A percentile compares a stretch with the other conserved stretches of the same genome.
phyloP scores from a whole-genome alignment of 2,329 filamentous ascomycete genomes.

The Ophiocordyceps robertsii region DNA sequence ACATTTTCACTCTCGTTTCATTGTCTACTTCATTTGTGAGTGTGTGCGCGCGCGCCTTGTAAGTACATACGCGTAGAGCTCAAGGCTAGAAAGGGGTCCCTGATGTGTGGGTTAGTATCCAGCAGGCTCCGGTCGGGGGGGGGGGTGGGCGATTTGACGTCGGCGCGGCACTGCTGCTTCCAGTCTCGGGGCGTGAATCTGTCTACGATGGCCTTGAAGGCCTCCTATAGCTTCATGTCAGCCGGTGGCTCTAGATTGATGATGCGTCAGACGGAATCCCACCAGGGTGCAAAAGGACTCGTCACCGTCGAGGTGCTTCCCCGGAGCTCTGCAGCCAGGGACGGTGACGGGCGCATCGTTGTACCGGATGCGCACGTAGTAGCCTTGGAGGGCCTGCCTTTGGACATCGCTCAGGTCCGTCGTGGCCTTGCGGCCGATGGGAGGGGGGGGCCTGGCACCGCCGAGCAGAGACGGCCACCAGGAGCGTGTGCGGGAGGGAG shows the following conservation, averaged over 20 bases:
- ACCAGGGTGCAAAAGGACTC: constrained; percentile 83
- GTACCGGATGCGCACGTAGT: constrained; percentile 83
- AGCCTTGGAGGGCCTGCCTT: constrained; percentile 49
- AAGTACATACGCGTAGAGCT: too few species aligned
- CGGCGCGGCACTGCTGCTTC: constrained; percentile 40
- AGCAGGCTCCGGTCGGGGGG: constrained; percentile 35
- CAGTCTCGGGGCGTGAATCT: constrained; percentile 76
- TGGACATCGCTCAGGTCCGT: constrained; percentile 42
- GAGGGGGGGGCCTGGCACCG: constrained; percentile 17
- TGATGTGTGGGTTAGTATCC: constrained; percentile 23
- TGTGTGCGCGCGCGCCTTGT: too few species aligned
- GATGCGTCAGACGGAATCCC: constrained; percentile 17
- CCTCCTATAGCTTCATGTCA: constrained; percentile 36
- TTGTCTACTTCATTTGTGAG: too few species aligned
- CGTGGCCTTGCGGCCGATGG: constrained; percentile 47
- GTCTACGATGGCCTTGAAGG: constrained; percentile 88
- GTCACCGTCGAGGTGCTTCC: constrained; percentile 78
- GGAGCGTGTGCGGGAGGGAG: constrained; percentile 1
- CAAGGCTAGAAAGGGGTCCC: background rate
- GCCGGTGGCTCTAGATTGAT: constrained; percentile 1
- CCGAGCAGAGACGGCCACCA: constrained; percentile 14
- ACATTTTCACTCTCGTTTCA: too few species aligned
- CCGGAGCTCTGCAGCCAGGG: constrained; percentile 62
- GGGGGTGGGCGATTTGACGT: constrained; percentile 29
- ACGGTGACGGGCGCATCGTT: constrained; percentile 75